A percentile compares a stretch with the other conserved stretches of the same genome.
Evolutionary conservation across 345 rosid species (phyloP).

Genomic region (Eucalyptus pauciflora): DNA sequence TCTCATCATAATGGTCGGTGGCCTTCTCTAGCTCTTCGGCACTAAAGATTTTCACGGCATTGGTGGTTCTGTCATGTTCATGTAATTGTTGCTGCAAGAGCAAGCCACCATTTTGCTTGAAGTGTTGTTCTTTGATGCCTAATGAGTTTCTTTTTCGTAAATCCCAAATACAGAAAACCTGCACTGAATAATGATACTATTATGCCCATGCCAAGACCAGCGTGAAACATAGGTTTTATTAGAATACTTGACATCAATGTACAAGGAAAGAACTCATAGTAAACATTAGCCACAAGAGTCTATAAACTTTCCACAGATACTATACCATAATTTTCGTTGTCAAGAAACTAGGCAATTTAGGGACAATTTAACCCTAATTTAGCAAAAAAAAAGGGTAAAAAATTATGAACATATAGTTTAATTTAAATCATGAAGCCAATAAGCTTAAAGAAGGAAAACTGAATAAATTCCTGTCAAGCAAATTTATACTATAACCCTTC

Average conservation of each 20-base stretch:
- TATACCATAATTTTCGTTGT: neutral
- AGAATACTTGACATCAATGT: neutral
- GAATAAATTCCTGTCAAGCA: neutral
- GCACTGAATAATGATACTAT: neutral
- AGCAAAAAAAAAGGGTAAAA: neutral
- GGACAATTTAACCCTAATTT: neutral
- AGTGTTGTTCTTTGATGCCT: neutral
- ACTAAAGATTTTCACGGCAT: constrained; percentile 11
- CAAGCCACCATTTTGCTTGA: constrained; percentile 20
- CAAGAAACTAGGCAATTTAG: neutral
- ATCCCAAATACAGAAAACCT: neutral
- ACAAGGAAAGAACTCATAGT: neutral
- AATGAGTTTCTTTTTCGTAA: neutral
- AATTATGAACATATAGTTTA: neutral
- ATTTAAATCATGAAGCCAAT: neutral
- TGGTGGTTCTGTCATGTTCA: neutral
- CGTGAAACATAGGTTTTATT: neutral
- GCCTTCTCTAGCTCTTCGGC: constrained; percentile 23
- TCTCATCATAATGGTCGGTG: constrained; percentile 11
- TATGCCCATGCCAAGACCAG: neutral
- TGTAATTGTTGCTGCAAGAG: constrained; percentile 15
- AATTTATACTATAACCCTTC: neutral
- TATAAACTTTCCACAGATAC: fast-evolving
- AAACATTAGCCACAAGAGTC: neutral
- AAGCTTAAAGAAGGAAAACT: neutral